phyloP scores from a whole-genome alignment of 1,284 basidiomycete genomes.

The Tetrapyrgos nigripes region DNA sequence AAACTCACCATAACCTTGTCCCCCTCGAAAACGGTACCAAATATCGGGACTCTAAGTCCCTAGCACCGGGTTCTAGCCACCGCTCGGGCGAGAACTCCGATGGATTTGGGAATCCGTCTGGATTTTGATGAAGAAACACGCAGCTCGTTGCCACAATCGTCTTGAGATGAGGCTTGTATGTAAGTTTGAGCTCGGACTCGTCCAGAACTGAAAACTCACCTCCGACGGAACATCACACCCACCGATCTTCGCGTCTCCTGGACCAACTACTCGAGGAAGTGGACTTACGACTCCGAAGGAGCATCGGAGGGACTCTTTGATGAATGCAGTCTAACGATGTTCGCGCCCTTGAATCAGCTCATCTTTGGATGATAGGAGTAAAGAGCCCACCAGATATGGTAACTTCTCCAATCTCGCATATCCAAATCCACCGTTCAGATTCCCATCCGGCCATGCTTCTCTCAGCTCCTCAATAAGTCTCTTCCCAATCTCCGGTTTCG shows the following conservation, averaged over 20 bases:
- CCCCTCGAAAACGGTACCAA: constrained; percentile 14
- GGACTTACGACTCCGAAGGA: constrained; percentile 11
- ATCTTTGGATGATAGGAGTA: background rate
- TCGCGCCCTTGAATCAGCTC: background rate
- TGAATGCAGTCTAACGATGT: constrained; percentile 12
- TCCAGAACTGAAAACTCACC: background rate
- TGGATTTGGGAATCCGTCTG: constrained; percentile 8
- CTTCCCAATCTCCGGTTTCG: constrained; percentile 9
- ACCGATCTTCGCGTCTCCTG: background rate
- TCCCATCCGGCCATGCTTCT: constrained; percentile 32
- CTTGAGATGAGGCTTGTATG: background rate
- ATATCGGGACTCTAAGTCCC: background rate
- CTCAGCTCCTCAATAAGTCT: constrained; percentile 28
- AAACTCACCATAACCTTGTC: constrained; percentile 9
- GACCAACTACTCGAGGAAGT: constrained; percentile 9
- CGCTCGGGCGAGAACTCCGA: constrained; percentile 13
- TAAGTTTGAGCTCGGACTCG: background rate
- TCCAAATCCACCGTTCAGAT: constrained; percentile 19
- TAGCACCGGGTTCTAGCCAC: constrained; percentile 5
- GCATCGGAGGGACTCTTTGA: constrained; percentile 16
- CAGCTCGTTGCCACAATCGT: constrained; percentile 9
- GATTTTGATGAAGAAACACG: constrained; percentile 10
- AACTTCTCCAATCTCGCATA: constrained; percentile 32
- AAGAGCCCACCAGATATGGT: constrained; percentile 33
- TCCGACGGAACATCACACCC: constrained; percentile 10